Base-by-base conservation (phyloP, 2,329 filamentous ascomycete species). In the Metarhizium sp. region DNA sequence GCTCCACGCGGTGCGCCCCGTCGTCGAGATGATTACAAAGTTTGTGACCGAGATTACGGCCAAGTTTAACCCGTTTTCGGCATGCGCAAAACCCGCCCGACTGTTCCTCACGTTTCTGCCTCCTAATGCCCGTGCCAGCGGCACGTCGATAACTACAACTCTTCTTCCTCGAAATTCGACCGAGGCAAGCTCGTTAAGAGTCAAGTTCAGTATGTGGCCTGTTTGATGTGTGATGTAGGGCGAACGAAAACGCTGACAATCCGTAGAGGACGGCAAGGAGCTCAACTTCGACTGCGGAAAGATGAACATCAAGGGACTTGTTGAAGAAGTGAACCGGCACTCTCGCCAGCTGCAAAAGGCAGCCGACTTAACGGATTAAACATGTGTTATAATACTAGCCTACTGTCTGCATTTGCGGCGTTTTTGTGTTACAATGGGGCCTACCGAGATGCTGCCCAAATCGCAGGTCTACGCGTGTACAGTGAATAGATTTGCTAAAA, bases 21-120 rank as follows among this genome's bases (percentile, higher is more conserved):
- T 52, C 59, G 50, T 57, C 67, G 77, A 70, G 52, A 94, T 94
- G 90, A 89, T 94, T 59, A 92, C 88, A 57, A 85, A 86, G 69
- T 94, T 90, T 76, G 82, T 95, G 71, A 92, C 91, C 70, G 84
- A 90, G 69, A 85, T 97, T 65, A 84, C 81, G 65, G 87, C 90
- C 61, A 84, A 84, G 69, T 96, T 97, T 84, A 96, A 95, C 74
- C 92, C 94, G 43, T 97, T 97, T 81, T 87, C 85, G 32, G 74
- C 80, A 29, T 79, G 81, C 69, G 85, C 90, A 59, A 91, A 90
- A 67, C 87, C 92, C 29, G 92, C 90, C 43, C 86, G 94, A 47
- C 79, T 95, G 52, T 94, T 97, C 73, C 88, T 97, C 62, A 87
- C 89, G 36, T 80, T 88, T 60, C 83, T 99, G 36, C 90, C 92